phyloP scores from a whole-genome alignment of 1,139 yeast genomes.

The Geotrichum cucujoidarum region DNA sequence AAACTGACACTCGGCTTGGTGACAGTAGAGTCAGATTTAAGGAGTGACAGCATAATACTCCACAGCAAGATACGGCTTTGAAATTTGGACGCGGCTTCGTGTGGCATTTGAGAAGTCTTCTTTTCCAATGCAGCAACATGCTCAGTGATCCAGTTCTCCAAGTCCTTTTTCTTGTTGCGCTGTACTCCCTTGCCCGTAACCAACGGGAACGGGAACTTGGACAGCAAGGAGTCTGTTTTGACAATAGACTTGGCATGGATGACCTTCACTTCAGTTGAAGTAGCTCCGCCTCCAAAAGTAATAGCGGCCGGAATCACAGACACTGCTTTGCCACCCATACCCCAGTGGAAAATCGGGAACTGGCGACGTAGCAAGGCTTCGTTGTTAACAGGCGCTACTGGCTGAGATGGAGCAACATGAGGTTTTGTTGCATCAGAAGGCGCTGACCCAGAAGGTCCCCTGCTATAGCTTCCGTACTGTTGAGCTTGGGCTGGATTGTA shows the following conservation, averaged over 20 bases:
- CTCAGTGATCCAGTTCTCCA: slow-evolving; percentile 53
- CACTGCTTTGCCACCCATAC: slow-evolving; percentile 45
- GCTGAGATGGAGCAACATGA: background rate
- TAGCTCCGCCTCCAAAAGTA: slow-evolving; percentile 31
- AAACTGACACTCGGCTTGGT: slow-evolving; percentile 17
- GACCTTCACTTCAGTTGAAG: slow-evolving; percentile 32
- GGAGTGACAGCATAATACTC: slow-evolving; percentile 31
- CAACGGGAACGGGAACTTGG: slow-evolving; percentile 62
- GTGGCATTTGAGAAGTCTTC: slow-evolving; percentile 18
- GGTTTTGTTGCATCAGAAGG: background rate
- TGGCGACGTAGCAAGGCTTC: slow-evolving; percentile 46
- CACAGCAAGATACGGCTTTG: slow-evolving; percentile 31
- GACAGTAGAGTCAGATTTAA: slow-evolving; percentile 27
- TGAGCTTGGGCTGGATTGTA: background rate
- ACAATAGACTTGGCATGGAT: slow-evolving; percentile 31
- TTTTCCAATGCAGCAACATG: slow-evolving; percentile 19
- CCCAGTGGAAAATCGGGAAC: slow-evolving; percentile 77
- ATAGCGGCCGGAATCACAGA: slow-evolving; percentile 43
- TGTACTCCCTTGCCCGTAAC: slow-evolving; percentile 34
- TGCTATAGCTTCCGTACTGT: background rate
- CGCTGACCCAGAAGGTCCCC: background rate
- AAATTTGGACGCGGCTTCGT: slow-evolving; percentile 19
- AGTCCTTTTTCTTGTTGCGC: slow-evolving; percentile 56
- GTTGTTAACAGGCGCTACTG: slow-evolving; percentile 25
- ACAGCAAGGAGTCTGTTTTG: slow-evolving; percentile 29